Evolutionary conservation across 345 rosid species (phyloP).

Genomic region (Eutrema japonicum): DNA sequence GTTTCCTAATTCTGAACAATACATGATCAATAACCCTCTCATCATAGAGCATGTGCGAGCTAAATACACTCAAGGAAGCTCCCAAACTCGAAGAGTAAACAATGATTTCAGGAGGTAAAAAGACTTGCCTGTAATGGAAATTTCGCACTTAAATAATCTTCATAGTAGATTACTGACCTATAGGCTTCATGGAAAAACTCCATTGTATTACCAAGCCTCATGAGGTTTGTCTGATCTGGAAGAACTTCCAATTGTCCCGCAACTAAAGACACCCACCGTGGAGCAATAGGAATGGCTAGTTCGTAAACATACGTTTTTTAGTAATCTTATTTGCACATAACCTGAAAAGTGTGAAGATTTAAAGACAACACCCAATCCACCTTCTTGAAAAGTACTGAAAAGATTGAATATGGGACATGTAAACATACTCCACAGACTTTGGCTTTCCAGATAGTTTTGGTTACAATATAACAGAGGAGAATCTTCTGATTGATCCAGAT

Average conservation of each 20-base stretch:
- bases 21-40: slow-evolving; percentile 96
- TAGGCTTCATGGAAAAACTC: slow-evolving; percentile 85
- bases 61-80: slow-evolving; percentile 82
- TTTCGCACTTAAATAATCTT: slow-evolving; percentile 80
- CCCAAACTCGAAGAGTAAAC: slow-evolving; percentile 72
- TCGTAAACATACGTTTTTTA: slow-evolving; percentile 79
- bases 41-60: slow-evolving; percentile 82
- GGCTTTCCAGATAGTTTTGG: slow-evolving; percentile 2
- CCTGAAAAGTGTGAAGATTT: slow-evolving; percentile 51
- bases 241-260: slow-evolving; percentile 87
- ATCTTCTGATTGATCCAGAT: slow-evolving; percentile 13
- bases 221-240: slow-evolving; percentile 67
- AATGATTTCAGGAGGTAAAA: slow-evolving; percentile 85
- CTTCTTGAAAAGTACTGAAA: slow-evolving; percentile 23
- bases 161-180: slow-evolving; percentile 83
- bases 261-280: slow-evolving; percentile 85
- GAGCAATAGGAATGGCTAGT: slow-evolving; percentile 79
- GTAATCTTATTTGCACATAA: slow-evolving; percentile 88
- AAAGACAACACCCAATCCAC: slow-evolving; percentile 5
- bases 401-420: slow-evolving; percentile 13
- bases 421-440: slow-evolving; percentile 12
- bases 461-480: neutral
- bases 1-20: neutral
- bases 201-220: slow-evolving; percentile 74
- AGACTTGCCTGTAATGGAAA: slow-evolving; percentile 96